phyloP scores from a whole-genome alignment of 768 basidiomycete species.

The Tricholoma saponaceum region DNA sequence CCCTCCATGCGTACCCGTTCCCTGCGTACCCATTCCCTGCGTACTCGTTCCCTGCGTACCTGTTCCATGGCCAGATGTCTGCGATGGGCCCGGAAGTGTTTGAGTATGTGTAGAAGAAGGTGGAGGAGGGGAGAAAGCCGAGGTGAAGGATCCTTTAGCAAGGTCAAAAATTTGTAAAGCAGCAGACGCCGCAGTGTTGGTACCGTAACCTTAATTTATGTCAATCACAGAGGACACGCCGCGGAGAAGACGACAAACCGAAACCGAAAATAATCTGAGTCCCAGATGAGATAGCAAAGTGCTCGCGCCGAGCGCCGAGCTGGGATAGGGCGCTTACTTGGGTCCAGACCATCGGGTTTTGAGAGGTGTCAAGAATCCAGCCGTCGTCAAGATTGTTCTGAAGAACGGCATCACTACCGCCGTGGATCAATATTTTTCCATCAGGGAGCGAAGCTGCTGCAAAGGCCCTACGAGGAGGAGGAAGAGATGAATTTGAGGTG shows the following conservation, averaged over 20 bases:
- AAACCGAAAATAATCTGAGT: slow-evolving; percentile 71
- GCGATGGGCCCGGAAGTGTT: slow-evolving; percentile 31
- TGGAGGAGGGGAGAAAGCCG: slow-evolving; percentile 36
- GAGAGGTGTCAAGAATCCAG: slow-evolving; percentile 60
- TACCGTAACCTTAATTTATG: slow-evolving; percentile 38
- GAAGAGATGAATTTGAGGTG: slow-evolving; percentile 37
- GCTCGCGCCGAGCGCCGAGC: slow-evolving; percentile 66
- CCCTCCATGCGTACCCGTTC: slow-evolving; percentile 2
- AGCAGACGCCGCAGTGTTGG: slow-evolving; percentile 49
- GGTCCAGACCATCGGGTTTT: slow-evolving; percentile 59
- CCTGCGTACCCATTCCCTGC: not conserved
- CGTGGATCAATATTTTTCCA: slow-evolving; percentile 68
- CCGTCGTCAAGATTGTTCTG: slow-evolving; percentile 61
- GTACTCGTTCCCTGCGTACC: not conserved
- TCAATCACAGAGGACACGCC: not conserved
- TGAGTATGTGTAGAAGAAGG: slow-evolving; percentile 25
- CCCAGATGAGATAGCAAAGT: slow-evolving; percentile 62
- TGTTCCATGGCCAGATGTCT: slow-evolving; percentile 19
- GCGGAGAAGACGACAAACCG: slow-evolving; percentile 42
- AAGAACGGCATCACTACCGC: slow-evolving; percentile 61
- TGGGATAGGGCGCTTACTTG: slow-evolving; percentile 44
- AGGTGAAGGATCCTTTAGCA: slow-evolving; percentile 36
- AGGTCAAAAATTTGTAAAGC: slow-evolving; percentile 51
- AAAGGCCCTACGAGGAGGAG: slow-evolving; percentile 60
- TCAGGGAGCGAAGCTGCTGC: slow-evolving; percentile 47